Evolutionary conservation across 2,329 filamentous ascomycete genomes (phyloP), one percentile per base, ranked within the genome.

Genomic region (Cladophialophora psammophila): DNA sequence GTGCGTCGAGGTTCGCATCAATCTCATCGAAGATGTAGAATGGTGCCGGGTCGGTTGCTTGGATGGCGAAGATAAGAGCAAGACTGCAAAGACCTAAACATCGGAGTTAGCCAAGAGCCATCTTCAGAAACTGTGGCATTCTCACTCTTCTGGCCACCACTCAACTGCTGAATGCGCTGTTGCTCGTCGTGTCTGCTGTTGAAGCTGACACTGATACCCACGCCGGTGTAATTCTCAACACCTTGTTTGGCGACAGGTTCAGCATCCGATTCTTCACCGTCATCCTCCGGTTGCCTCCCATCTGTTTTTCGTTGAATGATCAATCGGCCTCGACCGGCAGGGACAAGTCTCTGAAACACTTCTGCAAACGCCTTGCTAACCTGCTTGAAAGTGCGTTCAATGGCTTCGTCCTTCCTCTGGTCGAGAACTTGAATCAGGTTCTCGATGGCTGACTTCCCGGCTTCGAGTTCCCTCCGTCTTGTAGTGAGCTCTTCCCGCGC

Each of bases 21-120:
- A 99, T 97, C 80, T 99, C 95, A 78, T 99, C 95, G 74, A 99
- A 99, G 75, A 99, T 94, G 78, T 99, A 97, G 85, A 99, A 98
- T 1, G 95, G 95, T 53, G 94, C 96, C 9, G 94, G 95, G 78
- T 99, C 95, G 67, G 94, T 97, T 73, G 94, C 92, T 80, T 99
- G 95, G 73, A 99, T 96, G n/a, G 95, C 95, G 77, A 99, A 99
- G 73, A 99, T 96, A 60, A 99, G 88, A 53, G 95, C 96, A n/a
- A 99, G 87, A 9, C 95, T 95, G 79, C 94, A 98, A 69, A 98
- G 84, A 87, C 92, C 91, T 93, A 52, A 70, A 36, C 55, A 60
- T 58, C 18, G 7, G 18, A 18, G 20, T 63, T 74, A 71, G 75
- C 66, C 9, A 48, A 65, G 6, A 8, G 35, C 9, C 34, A 34